Base-by-base conservation (phyloP, 2,329 filamentous ascomycete species). In the Parafenestella ontariensis region DNA sequence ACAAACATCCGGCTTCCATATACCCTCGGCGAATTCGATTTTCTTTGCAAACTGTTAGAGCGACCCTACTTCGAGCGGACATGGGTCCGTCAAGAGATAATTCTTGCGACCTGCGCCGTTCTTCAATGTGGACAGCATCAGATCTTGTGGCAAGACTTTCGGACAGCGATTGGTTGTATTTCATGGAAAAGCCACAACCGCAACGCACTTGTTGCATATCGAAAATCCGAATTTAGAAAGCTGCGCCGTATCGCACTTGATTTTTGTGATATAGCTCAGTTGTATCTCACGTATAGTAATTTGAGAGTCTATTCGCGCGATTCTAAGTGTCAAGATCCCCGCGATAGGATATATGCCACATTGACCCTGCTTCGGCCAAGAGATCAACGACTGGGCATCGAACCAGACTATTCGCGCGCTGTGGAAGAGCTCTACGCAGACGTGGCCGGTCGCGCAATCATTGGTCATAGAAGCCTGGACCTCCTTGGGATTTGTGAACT, bases 41-140 rank as follows among this genome's bases (percentile, higher is more conserved):
- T 28, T 3, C 28, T 56, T 1, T 6, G 29, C 8, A 8, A 5
- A 5, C 17, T 52, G 10, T 37, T 49, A 1, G 11, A 28, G 5
- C 40, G 42, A 18, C 26, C 40, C 5, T 56, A 56, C 28, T 56
- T 52, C 15, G 33, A n/a, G 15, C 24, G 54, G 9, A 33, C 47
- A 2, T 56, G 54, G 54, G 49, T 52, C 15, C 34, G 49, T 23
- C 54, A 52, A 23, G 54, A 56, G 18, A 29, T 49, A 8, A n/a
- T 21, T 2, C 46, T 49, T n/a, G 41, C 49, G 2, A 34, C n/a
- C 3, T 8, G 24, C 23, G 45, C 29, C 9, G 10, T 36, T 10
- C 18, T 52, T 3, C 29, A 46, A 31, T 52, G 45, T 37, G 54
- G 54, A 3, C 13, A 18, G n/a, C 3, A 43, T 13, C 24, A 10